Percentiles rank a stretch among this genome's conserved stretches.
Conservation (phyloP, 2,329 filamentous ascomycete species). For the Paraphaeosphaeria minitans region DNA sequence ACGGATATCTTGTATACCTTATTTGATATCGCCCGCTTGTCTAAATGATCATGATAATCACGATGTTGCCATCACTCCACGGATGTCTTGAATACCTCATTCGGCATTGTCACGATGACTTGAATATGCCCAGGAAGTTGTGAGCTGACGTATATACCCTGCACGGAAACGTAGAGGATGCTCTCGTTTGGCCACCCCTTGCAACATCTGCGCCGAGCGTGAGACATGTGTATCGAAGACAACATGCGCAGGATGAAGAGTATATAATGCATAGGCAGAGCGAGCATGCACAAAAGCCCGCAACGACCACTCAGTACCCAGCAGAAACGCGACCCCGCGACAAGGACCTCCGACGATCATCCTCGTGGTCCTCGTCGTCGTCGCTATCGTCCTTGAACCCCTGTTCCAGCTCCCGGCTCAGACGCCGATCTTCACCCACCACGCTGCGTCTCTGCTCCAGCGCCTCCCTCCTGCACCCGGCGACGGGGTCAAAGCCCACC, state of each 20-base stretch:
- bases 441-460: slow-evolving; percentile 47
- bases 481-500: slow-evolving; percentile 51
- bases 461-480: slow-evolving; percentile 44
- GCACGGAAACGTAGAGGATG: no score
- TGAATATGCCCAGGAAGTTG: no score
- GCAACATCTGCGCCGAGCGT: neutral
- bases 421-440: slow-evolving; percentile 60
- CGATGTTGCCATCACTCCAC: no score
- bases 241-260: neutral
- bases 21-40: no score
- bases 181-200: no score
- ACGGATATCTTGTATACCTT: no score
- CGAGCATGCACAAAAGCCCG: neutral
- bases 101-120: no score
- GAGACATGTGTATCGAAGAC: neutral
- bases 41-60: no score
- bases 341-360: slow-evolving; percentile 27
- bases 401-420: slow-evolving; percentile 80
- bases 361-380: slow-evolving; percentile 62
- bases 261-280: neutral
- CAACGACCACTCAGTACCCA: neutral
- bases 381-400: slow-evolving; percentile 77
- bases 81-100: no score
- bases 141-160: no score
- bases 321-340: slow-evolving; percentile 14